These are phyloP conservation scores for Ogataea angusta DNA, from an alignment of 805 yeast genomes.

Conservation along the genomic window DNA sequence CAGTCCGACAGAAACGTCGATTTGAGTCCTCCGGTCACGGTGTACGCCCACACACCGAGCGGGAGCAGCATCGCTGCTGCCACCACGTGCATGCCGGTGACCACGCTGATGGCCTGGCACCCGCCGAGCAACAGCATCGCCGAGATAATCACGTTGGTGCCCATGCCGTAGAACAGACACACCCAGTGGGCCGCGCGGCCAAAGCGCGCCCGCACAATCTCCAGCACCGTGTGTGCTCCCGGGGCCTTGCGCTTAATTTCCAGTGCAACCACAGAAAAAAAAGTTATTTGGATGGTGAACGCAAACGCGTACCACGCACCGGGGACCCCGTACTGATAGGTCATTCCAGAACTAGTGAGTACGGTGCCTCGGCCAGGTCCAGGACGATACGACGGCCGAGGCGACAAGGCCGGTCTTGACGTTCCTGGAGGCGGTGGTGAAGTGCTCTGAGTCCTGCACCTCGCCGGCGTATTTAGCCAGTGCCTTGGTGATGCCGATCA, in stretches of 20 bases:
- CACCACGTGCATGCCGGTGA: slow-evolving; percentile 43
- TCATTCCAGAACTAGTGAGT: slow-evolving; percentile 25
- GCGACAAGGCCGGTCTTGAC: slow-evolving; percentile 42
- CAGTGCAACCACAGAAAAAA: slow-evolving; percentile 37
- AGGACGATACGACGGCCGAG: slow-evolving; percentile 42
- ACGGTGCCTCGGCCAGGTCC: slow-evolving; percentile 33
- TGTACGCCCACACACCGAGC: slow-evolving; percentile 45
- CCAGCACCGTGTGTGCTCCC: slow-evolving; percentile 40
- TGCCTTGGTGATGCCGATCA: slow-evolving; percentile 37
- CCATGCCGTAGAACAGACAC: slow-evolving; percentile 35
- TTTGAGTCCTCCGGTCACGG: slow-evolving; percentile 48
- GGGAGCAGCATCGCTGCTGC: slow-evolving; percentile 47
- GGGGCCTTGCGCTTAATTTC: slow-evolving; percentile 42
- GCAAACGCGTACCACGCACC: slow-evolving; percentile 30
- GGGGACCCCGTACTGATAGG: slow-evolving; percentile 22
- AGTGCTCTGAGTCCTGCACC: slow-evolving; percentile 41
- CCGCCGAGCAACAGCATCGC: slow-evolving; percentile 43
- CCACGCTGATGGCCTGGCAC: slow-evolving; percentile 38
- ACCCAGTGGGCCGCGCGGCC: slow-evolving; percentile 37
- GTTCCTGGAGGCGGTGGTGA: slow-evolving; percentile 43
- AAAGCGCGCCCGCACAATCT: slow-evolving; percentile 36
- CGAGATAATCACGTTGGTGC: slow-evolving; percentile 37
- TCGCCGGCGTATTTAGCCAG: slow-evolving; percentile 38
- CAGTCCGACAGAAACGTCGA: slow-evolving; percentile 52
- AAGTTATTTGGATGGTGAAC: slow-evolving; percentile 36